Evolutionary conservation across 2,329 filamentous ascomycete genomes (phyloP).

Genomic region (Ophiocordyceps camponoti-leonardi): DNA sequence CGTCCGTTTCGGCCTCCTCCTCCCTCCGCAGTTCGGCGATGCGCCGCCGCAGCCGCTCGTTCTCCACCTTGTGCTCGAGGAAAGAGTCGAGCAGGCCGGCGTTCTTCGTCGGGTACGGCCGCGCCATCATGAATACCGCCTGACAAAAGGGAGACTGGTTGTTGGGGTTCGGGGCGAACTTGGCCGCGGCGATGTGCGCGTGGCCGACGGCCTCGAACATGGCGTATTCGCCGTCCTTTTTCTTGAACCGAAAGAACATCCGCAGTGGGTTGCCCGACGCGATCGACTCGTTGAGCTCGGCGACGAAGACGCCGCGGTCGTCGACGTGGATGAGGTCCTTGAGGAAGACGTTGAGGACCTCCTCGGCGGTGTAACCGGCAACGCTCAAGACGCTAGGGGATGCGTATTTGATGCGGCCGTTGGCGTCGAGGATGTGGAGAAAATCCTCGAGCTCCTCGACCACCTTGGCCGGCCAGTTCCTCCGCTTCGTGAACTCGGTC

Average conservation of each 20-base stretch:
- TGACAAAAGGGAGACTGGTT: conserved; percentile 58
- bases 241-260: conserved; percentile 75
- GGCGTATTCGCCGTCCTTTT: conserved; percentile 51
- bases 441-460: conserved; percentile 83
- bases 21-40: conserved; percentile 75
- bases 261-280: conserved; percentile 62
- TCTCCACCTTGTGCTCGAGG: conserved; percentile 91
- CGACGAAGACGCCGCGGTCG: conserved; percentile 65
- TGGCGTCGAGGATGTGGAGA: conserved; percentile 69
- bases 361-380: conserved; percentile 56
- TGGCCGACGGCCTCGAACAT: conserved; percentile 91
- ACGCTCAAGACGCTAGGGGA: conserved; percentile 60
- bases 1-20: conserved; percentile 63
- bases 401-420: conserved; percentile 72
- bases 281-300: conserved; percentile 81
- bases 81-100: conserved; percentile 78
- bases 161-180: conserved; percentile 42
- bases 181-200: conserved; percentile 63
- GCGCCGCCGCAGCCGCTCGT: conserved; percentile 67
- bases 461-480: conserved; percentile 75
- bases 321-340: conserved; percentile 74
- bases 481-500: conserved; percentile 42
- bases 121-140: conserved; percentile 85
- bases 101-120: conserved; percentile 80
- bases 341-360: conserved; percentile 60